phyloP scores from a whole-genome alignment of 176 grass and related monocot species.

The Dendrocalamus sinicus region DNA sequence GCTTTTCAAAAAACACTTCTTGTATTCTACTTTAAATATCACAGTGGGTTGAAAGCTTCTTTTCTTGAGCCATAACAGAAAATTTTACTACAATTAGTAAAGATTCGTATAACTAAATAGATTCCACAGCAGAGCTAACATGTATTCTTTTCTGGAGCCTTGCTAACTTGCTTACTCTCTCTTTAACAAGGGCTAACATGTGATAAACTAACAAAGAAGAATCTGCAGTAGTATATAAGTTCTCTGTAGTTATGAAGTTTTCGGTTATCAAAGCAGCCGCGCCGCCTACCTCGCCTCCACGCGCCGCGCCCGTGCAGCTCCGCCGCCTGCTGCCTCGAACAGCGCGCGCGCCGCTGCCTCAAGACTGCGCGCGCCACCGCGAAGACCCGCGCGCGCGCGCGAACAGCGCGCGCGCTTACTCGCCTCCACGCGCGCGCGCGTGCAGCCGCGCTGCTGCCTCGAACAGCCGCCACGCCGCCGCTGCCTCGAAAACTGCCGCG shows the following conservation, averaged over 20 bases:
- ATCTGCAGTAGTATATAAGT: not conserved
- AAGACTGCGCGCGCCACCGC: too few relatives aligned
- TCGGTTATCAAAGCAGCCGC: not conserved
- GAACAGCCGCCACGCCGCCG: too few relatives aligned
- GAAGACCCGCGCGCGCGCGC: too few relatives aligned
- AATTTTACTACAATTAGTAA: not conserved
- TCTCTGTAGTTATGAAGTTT: constrained; percentile 4
- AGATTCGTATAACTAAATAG: not conserved
- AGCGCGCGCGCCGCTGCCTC: too few relatives aligned
- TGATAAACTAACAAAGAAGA: not conserved
- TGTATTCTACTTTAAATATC: not conserved
- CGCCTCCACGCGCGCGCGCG: too few relatives aligned
- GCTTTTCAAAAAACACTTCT: not conserved
- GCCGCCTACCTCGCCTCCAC: too few relatives aligned
- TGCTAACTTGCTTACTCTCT: constrained; percentile 2
- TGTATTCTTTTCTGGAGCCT: too few relatives aligned
- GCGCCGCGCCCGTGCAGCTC: too few relatives aligned
- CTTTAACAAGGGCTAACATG: not conserved
- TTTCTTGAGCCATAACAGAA: not conserved
- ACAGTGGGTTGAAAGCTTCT: not conserved
- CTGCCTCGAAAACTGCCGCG: too few relatives aligned
- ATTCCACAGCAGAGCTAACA: not conserved
- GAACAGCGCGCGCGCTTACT: too few relatives aligned
- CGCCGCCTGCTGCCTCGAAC: too few relatives aligned
- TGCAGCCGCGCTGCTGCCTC: too few relatives aligned